Percentiles rank a stretch among this genome's conserved stretches.
Conservation (phyloP, 352 stramenopile species). For the Phytophthora quininea region DNA sequence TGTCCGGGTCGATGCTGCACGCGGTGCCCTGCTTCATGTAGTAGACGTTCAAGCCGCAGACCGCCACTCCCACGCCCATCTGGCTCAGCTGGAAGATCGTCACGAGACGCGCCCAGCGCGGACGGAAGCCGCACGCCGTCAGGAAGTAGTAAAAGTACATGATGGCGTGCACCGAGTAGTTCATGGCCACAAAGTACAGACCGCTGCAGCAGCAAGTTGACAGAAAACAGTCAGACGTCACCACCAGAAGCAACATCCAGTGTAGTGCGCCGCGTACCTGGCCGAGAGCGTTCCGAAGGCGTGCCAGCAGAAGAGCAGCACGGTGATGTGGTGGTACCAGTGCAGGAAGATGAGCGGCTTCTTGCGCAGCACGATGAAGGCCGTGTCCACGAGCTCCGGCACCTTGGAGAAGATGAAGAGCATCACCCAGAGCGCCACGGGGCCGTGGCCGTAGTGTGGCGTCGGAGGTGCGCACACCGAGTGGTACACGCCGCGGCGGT, state of each 20-base stretch:
- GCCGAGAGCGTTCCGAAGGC: constrained; percentile 92
- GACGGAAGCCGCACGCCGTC: constrained; percentile 80
- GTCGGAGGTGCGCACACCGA: constrained; percentile 79
- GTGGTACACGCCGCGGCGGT: constrained; percentile 78
- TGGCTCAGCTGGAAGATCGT: constrained; percentile 93
- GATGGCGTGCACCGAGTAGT: constrained; percentile 97
- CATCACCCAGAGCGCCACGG: constrained; percentile 78
- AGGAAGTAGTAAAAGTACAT: constrained; percentile 99
- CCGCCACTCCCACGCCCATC: constrained; percentile 79
- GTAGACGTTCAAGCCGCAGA: constrained; percentile 78
- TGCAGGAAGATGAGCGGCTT: constrained; percentile 97
- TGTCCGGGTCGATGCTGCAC: constrained; percentile 84
- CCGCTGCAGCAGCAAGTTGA: constrained; percentile 52
- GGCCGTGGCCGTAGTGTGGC: constrained; percentile 70
- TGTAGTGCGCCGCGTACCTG: constrained; percentile 41
- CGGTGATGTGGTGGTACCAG: constrained; percentile 99
- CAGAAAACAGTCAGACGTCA: constrained; percentile 19
- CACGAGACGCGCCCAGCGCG: constrained; percentile 79
- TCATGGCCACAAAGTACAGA: constrained; percentile 98
- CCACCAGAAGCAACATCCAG: constrained; percentile 18
- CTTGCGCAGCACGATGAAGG: constrained; percentile 98
- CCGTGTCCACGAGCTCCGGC: constrained; percentile 96
- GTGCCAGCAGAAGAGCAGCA: constrained; percentile 98
- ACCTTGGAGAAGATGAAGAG: constrained; percentile 90
- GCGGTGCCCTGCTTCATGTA: constrained; percentile 71